phyloP scores from a whole-genome alignment of 495 filamentous ascomycete species.

The Neurospora terricola region DNA sequence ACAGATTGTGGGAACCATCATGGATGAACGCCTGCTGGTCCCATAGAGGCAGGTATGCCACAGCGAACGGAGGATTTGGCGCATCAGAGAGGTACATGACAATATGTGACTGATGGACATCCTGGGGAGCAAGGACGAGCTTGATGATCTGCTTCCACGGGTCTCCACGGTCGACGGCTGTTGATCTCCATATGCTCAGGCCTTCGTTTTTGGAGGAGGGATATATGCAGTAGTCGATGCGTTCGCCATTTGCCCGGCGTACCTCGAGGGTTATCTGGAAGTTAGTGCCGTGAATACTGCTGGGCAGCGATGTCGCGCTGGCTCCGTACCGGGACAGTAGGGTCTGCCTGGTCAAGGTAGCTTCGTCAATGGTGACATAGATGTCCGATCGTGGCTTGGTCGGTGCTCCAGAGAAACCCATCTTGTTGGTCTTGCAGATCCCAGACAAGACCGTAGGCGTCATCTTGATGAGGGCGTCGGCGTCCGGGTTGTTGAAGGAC shows the following conservation, averaged over 20 bases:
- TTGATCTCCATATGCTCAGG: constrained; percentile 78
- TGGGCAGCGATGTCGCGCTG: constrained; percentile 60
- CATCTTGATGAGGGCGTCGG: constrained; percentile 66
- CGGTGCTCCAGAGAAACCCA: constrained; percentile 92
- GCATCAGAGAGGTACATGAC: constrained; percentile 82
- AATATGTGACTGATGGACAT: constrained; percentile 76
- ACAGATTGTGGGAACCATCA: constrained; percentile 71
- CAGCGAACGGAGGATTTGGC: constrained; percentile 75
- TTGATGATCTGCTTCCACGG: constrained; percentile 82
- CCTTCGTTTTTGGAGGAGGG: constrained; percentile 67
- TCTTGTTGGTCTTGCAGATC: constrained; percentile 68
- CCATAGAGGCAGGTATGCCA: constrained; percentile 92
- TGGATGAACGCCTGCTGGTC: constrained; percentile 81
- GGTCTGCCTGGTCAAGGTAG: constrained; percentile 63
- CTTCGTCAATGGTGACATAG: constrained; percentile 74
- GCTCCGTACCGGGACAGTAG: constrained; percentile 69
- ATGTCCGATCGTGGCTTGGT: constrained; percentile 85
- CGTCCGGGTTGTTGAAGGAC: constrained; percentile 63
- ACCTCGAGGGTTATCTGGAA: constrained; percentile 88
- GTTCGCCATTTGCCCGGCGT: constrained; percentile 62
- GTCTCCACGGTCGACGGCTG: constrained; percentile 64
- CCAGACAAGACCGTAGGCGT: constrained; percentile 84
- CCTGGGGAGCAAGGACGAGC: constrained; percentile 66
- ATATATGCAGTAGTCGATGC: constrained; percentile 79
- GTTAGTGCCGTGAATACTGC: constrained; percentile 52